phyloP scores from a whole-genome alignment of 164 flowering plant genomes.

The Umbilicus rupestris region DNA sequence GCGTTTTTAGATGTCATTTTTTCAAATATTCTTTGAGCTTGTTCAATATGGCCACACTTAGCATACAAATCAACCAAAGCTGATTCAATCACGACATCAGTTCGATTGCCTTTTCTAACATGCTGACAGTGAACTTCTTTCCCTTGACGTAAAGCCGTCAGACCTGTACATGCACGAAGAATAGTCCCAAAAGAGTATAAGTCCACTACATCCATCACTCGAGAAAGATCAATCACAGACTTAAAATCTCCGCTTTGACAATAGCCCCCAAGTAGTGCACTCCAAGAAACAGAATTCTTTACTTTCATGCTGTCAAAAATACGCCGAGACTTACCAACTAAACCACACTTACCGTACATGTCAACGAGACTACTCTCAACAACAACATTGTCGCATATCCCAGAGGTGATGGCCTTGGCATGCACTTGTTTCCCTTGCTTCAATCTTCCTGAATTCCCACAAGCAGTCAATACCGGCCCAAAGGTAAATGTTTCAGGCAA shows the following conservation, averaged over 20 bases:
- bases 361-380: conserved; percentile 80
- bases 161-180: conserved; percentile 77
- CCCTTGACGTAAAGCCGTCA: conserved; percentile 62
- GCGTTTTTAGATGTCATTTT: conserved; percentile 39
- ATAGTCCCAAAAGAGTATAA: conserved; percentile 70
- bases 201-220: conserved; percentile 37
- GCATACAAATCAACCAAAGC: conserved; percentile 87
- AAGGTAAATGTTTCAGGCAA: conserved; percentile 52
- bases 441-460: conserved; percentile 59
- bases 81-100: conserved; percentile 68
- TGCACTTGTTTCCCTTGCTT: conserved; percentile 77
- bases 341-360: conserved; percentile 83
- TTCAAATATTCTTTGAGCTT: conserved; percentile 40
- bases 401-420: conserved; percentile 37
- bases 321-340: conserved; percentile 29
- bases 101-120: conserved; percentile 48
- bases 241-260: conserved; percentile 54
- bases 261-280: conserved; percentile 67
- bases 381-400: conserved; percentile 49
- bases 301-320: conserved; percentile 59
- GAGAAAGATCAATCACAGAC: conserved; percentile 44
- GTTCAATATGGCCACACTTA: conserved; percentile 62
- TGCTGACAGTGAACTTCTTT: conserved; percentile 86
- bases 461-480: conserved; percentile 65
- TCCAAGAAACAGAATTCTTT: conserved; percentile 68